Conservation (phyloP, 176 grass and related monocot genomes). For the Musa schizocarpa region DNA sequence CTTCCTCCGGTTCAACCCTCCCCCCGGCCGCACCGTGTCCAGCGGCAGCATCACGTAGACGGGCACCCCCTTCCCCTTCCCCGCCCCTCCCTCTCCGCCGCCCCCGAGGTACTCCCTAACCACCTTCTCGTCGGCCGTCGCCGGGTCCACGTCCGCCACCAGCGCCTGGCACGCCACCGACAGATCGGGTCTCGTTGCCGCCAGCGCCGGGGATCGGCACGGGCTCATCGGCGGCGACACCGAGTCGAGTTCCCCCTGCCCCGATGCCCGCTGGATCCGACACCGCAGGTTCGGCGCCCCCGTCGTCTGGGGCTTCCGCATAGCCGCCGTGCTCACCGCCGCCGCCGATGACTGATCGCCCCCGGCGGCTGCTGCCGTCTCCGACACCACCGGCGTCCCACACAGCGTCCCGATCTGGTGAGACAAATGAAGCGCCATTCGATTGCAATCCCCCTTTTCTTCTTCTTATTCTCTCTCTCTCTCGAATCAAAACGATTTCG, state of each 20-base stretch:
- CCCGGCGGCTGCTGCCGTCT: constrained; percentile 11
- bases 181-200: not conserved
- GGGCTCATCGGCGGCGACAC: constrained; percentile 23
- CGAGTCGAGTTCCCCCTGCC: constrained; percentile 6
- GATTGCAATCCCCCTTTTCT: not conserved
- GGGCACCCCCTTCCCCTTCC: constrained; percentile 25
- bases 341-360: not conserved
- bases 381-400: constrained; percentile 14
- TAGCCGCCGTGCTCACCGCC: not conserved
- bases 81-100: not conserved
- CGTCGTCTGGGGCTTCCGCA: not conserved
- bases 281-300: constrained; percentile 13
- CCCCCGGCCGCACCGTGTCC: constrained; percentile 44
- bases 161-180: constrained; percentile 2
- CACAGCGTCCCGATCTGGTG: constrained; percentile 38
- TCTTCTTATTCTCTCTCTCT: not conserved
- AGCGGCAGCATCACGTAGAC: constrained; percentile 87
- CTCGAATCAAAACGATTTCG: not conserved
- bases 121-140: not conserved
- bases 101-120: not conserved
- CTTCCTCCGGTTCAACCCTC: constrained; percentile 38
- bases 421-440: constrained; percentile 59
- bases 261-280: constrained; percentile 10
- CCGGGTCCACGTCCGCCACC: not conserved
- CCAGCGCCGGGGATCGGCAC: not conserved